phyloP scores from a whole-genome alignment of 805 yeast genomes.

The Hanseniaspora guilliermondii region DNA sequence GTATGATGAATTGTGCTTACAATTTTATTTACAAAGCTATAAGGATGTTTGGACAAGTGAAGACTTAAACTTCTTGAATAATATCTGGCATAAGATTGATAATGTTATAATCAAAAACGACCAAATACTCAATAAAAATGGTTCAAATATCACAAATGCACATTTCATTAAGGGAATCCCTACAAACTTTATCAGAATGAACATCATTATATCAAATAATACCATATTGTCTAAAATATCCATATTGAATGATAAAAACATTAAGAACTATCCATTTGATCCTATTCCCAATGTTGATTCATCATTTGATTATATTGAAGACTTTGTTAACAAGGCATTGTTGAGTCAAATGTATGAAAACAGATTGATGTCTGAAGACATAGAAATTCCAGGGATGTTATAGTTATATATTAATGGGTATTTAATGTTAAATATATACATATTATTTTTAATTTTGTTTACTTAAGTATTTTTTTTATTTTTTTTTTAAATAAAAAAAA shows the following conservation, averaged over 20 bases:
- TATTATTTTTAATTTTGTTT: too few relatives aligned
- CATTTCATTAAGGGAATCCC: constrained; percentile 34
- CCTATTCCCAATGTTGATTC: neutral
- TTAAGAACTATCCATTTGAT: constrained; percentile 2
- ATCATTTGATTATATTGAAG: neutral
- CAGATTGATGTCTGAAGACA: neutral
- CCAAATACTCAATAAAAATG: neutral
- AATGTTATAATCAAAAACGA: neutral
- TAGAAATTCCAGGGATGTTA: neutral
- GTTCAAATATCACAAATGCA: constrained; percentile 15
- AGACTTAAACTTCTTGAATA: neutral
- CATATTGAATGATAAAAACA: neutral
- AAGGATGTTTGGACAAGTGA: neutral
- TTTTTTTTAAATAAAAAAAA: too few relatives aligned
- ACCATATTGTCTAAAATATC: neutral
- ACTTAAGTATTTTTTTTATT: neutral
- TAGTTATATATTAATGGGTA: too few relatives aligned
- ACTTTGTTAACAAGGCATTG: neutral
- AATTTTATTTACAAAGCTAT: constrained; percentile 9
- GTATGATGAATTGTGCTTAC: neutral
- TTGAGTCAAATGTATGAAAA: constrained; percentile 2
- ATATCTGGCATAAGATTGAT: constrained; percentile 1
- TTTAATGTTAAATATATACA: too few relatives aligned
- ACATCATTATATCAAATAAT: constrained; percentile 18
- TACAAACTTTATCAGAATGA: constrained; percentile 50